These are phyloP conservation scores for Helminthosporium solani DNA, from an alignment of 2,329 filamentous ascomycete genomes.

Conservation along the genomic window DNA sequence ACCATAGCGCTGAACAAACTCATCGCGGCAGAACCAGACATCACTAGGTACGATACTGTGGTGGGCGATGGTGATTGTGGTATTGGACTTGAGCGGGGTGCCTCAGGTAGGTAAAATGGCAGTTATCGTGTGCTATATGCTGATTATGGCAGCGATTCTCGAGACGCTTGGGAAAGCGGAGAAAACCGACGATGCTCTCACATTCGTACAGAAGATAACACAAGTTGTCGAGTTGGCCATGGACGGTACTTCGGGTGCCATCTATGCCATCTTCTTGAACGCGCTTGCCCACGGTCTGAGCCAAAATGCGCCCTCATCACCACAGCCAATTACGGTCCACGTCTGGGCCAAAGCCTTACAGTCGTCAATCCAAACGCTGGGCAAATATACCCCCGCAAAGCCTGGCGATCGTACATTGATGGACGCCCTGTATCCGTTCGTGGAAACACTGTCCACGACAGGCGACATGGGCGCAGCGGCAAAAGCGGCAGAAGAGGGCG, in stretches of 20 bases:
- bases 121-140: conserved; percentile 29
- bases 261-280: conserved; percentile 88
- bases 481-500: conserved; percentile 70
- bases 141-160: conserved; percentile 43
- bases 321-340: conserved; percentile 49
- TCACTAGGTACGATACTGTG: conserved; percentile 72
- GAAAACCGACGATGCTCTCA: conserved; percentile 58
- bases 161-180: conserved; percentile 44
- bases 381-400: conserved; percentile 83
- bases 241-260: conserved; percentile 74
- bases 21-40: conserved; percentile 63
- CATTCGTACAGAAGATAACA: conserved; percentile 62
- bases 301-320: conserved; percentile 51
- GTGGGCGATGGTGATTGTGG: conserved; percentile 92
- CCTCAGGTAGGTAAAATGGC: conserved; percentile 58
- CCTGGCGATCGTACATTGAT: conserved; percentile 88
- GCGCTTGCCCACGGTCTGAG: conserved; percentile 70
- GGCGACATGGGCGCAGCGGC: conserved; percentile 72
- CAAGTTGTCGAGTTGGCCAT: conserved; percentile 67
- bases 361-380: conserved; percentile 63
- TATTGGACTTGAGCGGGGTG: conserved; percentile 79
- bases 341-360: conserved; percentile 69
- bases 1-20: conserved; percentile 60
- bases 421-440: conserved; percentile 87
- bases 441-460: conserved; percentile 66